Evolutionary conservation across 2,329 filamentous ascomycete genomes (phyloP), one percentile per base, ranked within the genome.

Genomic region (Monilinia laxa): DNA sequence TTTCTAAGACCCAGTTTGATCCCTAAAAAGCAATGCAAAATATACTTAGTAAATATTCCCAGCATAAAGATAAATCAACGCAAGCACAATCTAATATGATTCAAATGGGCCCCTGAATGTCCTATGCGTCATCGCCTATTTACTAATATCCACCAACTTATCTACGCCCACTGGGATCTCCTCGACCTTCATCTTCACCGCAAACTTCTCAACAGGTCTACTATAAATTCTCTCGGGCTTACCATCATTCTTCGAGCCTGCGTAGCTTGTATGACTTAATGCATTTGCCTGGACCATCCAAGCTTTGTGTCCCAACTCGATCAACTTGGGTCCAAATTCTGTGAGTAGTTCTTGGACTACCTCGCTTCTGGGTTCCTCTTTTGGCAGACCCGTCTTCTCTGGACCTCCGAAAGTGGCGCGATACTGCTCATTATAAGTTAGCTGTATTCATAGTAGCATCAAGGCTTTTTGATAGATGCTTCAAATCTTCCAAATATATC

Each of bases 251-350:
- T 14, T 62, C 23, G 58, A 51, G 45, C 70, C 68, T 55, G 70
- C 70, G 58, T 71, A 71, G 6, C 59, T 66, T 20, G 69, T 69
- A 16, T 56, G 62, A 40, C 62, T 70, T 23, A 72, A 67, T 45
- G 68, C 69, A 53, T 72, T 70, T 11, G 68, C 70, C 47, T 73
- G 71, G 49, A 71, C 69, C 18, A 59, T 67, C 72, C 72, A 73
- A 56, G 71, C 35, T n/a, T 62, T 60, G 28, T 65, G 64, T 23
- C 64, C 72, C 58, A 73, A 40, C 25, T 64, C 40, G 11, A 65
- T 66, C 49, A 73, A 47, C 25, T 28, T 51, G 11, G 67, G 64
- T 2, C 72, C 71, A 60, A 71, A 73, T 38, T 68, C 62, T 20
- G 67, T 62, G 1, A 73, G 20, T 25, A 73, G 51, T 42, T 67